phyloP scores from a whole-genome alignment of 192 early-diverging fungal genomes.

The Phycomyces nitens region DNA sequence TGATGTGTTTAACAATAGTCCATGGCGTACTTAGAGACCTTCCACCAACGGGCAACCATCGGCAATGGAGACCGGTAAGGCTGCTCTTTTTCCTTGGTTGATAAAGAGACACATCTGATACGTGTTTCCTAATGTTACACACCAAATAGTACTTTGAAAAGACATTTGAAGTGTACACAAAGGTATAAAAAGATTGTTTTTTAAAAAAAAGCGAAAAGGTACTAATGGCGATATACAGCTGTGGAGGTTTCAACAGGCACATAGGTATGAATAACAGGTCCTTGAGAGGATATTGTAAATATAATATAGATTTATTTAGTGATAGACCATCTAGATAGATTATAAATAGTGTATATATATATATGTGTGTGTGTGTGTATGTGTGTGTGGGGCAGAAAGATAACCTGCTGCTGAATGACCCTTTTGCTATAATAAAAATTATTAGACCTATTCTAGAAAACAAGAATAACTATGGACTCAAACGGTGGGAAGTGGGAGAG shows the following conservation, averaged over 20 bases:
- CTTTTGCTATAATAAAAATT: constrained; percentile 1
- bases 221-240: constrained; percentile 45
- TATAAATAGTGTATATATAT: not conserved
- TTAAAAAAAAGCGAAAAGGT: too few species aligned
- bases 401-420: not conserved
- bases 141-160: constrained; percentile 78
- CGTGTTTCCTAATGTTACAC: not conserved
- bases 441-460: constrained; percentile 78
- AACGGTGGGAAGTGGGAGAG: constrained; percentile 97
- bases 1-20: not conserved
- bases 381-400: too few species aligned
- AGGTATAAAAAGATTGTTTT: constrained; percentile 37
- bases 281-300: not conserved
- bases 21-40: constrained; percentile 57
- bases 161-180: constrained; percentile 97
- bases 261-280: constrained; percentile 52
- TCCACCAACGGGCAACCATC: constrained; percentile 78
- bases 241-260: constrained; percentile 93
- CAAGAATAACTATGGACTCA: constrained; percentile 86
- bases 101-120: not conserved
- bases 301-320: too few species aligned
- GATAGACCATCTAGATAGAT: too few species aligned
- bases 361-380: too few species aligned
- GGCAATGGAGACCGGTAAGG: constrained; percentile 55
- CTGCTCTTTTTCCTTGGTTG: too few species aligned